These are phyloP conservation scores for Nymphaea colorata DNA, from an alignment of 164 flowering plant species.

Conservation along the genomic window DNA sequence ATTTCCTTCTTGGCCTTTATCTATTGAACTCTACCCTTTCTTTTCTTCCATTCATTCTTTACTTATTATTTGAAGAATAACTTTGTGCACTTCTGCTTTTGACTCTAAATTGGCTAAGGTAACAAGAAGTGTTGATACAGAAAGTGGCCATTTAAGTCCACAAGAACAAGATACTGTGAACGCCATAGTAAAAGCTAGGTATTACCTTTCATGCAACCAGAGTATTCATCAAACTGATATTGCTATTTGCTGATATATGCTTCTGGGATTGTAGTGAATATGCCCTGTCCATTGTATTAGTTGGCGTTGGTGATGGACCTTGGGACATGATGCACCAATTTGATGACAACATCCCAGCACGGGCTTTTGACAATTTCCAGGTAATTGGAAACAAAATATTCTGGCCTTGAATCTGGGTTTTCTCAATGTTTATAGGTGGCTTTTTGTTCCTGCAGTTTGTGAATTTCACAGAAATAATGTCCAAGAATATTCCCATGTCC, in stretches of 20 bases:
- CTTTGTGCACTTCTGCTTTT: neutral
- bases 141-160: conserved; percentile 23
- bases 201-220: neutral
- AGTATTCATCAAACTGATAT: neutral
- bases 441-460: conserved; percentile 30
- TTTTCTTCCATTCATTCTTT: no score
- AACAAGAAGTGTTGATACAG: conserved; percentile 31
- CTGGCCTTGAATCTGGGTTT: neutral
- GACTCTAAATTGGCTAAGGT: conserved; percentile 19
- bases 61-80: no score
- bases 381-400: conserved; percentile 8
- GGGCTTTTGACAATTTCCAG: conserved; percentile 48
- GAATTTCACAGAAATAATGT: conserved; percentile 44
- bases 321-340: conserved; percentile 47
- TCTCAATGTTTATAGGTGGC: neutral
- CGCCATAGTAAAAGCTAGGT: conserved; percentile 50
- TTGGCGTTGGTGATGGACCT: conserved; percentile 55
- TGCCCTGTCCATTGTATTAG: conserved; percentile 43
- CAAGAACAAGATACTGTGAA: conserved; percentile 36
- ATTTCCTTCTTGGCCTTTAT: no score
- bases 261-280: conserved; percentile 18
- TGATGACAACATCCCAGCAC: conserved; percentile 44
- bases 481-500: conserved; percentile 8
- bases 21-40: no score
- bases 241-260: neutral